Percentiles rank a stretch among this genome's conserved stretches.
phyloP scores from a whole-genome alignment of 164 flowering plant genomes.

The Buxus sempervirens region DNA sequence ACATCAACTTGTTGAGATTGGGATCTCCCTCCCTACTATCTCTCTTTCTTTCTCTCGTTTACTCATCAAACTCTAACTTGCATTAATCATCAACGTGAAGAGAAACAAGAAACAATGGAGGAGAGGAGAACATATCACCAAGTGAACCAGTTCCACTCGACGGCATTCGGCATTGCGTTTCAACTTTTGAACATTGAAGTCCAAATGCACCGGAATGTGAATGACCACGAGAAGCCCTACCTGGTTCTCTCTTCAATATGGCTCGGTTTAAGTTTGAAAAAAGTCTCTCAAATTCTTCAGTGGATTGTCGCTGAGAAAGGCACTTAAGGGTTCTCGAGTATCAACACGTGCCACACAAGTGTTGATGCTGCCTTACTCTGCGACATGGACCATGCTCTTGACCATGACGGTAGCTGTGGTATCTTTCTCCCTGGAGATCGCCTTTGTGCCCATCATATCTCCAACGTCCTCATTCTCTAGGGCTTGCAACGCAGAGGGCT shows the following conservation, averaged over 20 bases:
- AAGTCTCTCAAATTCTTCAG: conserved; percentile 53
- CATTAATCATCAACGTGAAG: too few species aligned
- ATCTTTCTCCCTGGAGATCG: conserved; percentile 15
- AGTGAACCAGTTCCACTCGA: too few species aligned
- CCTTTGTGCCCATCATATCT: conserved; percentile 14
- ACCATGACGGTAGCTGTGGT: conserved; percentile 12
- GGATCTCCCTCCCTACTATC: neutral
- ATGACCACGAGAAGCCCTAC: conserved; percentile 21
- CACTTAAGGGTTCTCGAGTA: conserved; percentile 24
- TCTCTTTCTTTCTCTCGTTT: too few species aligned
- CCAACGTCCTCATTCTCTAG: conserved; percentile 8
- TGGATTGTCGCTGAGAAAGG: conserved; percentile 22
- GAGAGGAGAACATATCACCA: too few species aligned
- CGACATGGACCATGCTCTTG: conserved; percentile 12
- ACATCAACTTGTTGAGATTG: neutral
- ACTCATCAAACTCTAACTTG: too few species aligned
- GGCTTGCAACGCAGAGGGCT: conserved; percentile 8
- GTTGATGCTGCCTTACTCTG: conserved; percentile 7
- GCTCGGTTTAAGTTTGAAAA: conserved; percentile 84
- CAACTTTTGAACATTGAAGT: neutral
- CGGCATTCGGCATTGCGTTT: too few species aligned
- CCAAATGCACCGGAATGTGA: neutral
- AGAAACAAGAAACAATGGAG: too few species aligned
- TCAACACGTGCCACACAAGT: neutral
- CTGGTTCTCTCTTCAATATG: conserved; percentile 76